Evolutionary conservation across 2,329 filamentous ascomycete species (phyloP).

Genomic region (Pseudopyricularia cyperi): DNA sequence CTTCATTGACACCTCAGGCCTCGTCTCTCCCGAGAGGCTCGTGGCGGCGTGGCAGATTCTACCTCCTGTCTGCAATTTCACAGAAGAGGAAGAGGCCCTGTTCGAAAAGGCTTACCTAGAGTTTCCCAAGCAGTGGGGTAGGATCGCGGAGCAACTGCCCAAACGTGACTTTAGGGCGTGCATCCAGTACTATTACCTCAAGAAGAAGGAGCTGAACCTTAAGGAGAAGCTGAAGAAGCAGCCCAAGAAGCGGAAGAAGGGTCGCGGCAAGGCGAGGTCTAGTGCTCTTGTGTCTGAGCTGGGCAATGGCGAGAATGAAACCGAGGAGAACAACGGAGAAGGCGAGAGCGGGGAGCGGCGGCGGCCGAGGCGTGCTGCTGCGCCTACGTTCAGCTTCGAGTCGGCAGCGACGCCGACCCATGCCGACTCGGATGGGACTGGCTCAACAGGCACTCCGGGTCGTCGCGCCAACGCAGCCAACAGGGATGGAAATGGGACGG

Average conservation of each 20-base stretch:
- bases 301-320: conserved; percentile 44
- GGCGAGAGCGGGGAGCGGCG: conserved; percentile 48
- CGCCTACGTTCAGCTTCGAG: conserved; percentile 60
- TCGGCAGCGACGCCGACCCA: conserved; percentile 17
- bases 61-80: conserved; percentile 64
- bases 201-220: conserved; percentile 61
- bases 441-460: conserved; percentile 43
- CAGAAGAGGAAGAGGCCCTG: conserved; percentile 50
- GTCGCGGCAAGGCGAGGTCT: conserved; percentile 44
- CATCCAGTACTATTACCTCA: conserved; percentile 78
- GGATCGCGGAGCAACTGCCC: conserved; percentile 55
- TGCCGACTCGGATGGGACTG: conserved; percentile 47
- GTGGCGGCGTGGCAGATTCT: conserved; percentile 60
- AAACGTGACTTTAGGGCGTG: conserved; percentile 63
- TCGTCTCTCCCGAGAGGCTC: conserved; percentile 50
- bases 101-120: conserved; percentile 68
- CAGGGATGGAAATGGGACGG: conserved; percentile 28
- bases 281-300: conserved; percentile 55
- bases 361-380: conserved; percentile 49
- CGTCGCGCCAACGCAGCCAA: conserved; percentile 27
- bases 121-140: conserved; percentile 71
- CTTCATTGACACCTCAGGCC: conserved; percentile 54
- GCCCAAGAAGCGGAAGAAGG: conserved; percentile 44
- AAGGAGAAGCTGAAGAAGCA: conserved; percentile 63
- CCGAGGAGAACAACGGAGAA: conserved; percentile 40